These are phyloP conservation scores for Neoboletus magnificus DNA, from an alignment of 768 basidiomycete genomes.

Conservation along the genomic window DNA sequence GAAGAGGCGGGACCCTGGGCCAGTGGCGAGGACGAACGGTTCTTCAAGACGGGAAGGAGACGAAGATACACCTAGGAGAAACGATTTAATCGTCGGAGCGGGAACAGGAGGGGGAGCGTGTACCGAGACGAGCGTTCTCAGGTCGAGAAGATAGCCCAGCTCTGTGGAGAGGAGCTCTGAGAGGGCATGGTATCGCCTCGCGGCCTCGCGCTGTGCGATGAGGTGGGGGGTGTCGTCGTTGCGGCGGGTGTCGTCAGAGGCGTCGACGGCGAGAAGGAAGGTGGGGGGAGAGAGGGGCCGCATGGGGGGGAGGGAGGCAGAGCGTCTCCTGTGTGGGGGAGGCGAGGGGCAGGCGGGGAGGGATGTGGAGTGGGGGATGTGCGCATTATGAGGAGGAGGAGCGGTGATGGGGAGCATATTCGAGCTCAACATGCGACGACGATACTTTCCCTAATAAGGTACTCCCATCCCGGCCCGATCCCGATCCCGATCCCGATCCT, in stretches of 20 bases:
- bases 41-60: constrained; percentile 48
- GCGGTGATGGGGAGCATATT: constrained; percentile 1
- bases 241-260: constrained; percentile 13
- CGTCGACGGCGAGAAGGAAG: constrained; percentile 18
- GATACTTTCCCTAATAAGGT: constrained; percentile 8
- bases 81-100: neutral
- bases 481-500: neutral
- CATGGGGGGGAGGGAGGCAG: constrained; percentile 39
- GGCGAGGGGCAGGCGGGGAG: neutral
- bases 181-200: constrained; percentile 68
- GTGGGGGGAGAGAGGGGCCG: constrained; percentile 9
- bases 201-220: constrained; percentile 32
- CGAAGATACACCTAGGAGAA: constrained; percentile 60
- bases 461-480: neutral
- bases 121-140: constrained; percentile 75
- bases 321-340: neutral
- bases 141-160: constrained; percentile 73
- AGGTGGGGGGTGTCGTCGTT: neutral
- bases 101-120: constrained; percentile 21
- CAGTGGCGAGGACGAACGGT: constrained; percentile 14
- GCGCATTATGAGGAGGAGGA: neutral
- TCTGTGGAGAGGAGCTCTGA: constrained; percentile 86
- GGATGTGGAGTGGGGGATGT: neutral
- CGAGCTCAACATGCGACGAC: neutral
- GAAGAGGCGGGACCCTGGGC: constrained; percentile 21